Evolutionary conservation across 805 yeast species (phyloP).

Genomic region (Starmerella apis): DNA sequence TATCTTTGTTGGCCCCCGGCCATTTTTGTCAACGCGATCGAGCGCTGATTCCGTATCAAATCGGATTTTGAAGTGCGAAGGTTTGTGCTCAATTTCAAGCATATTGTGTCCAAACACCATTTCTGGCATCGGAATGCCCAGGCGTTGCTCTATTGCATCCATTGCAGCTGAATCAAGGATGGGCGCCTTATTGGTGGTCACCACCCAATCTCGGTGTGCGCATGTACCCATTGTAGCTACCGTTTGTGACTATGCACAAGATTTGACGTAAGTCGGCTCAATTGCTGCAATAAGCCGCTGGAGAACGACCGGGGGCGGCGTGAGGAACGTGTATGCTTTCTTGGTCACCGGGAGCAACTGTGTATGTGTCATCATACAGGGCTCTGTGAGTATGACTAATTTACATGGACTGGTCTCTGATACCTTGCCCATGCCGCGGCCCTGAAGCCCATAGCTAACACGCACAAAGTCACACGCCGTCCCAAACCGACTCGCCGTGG

Average conservation of each 20-base stretch:
- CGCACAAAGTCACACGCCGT: background rate
- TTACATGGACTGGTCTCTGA: too few relatives aligned
- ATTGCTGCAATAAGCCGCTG: background rate
- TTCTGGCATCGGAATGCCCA: conserved; percentile 83
- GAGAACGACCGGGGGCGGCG: too few relatives aligned
- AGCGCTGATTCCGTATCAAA: conserved; percentile 75
- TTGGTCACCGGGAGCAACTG: too few relatives aligned
- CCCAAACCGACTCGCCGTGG: conserved; percentile 3
- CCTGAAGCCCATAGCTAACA: too few relatives aligned
- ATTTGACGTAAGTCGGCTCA: background rate
- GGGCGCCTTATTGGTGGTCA: conserved; percentile 62
- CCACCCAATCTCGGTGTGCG: conserved; percentile 45
- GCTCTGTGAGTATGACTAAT: background rate
- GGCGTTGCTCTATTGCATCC: conserved; percentile 49
- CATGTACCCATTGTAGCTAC: conserved; percentile 7
- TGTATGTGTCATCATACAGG: background rate
- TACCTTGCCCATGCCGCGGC: too few relatives aligned
- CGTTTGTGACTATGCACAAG: background rate
- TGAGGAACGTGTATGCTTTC: too few relatives aligned
- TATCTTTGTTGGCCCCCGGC: conserved; percentile 36
- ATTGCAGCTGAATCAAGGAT: conserved; percentile 65
- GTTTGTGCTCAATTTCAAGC: conserved; percentile 42
- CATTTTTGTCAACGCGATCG: conserved; percentile 44
- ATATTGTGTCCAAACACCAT: conserved; percentile 89
- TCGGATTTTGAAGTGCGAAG: conserved; percentile 39